A percentile compares a stretch with the other conserved stretches of the same genome.
Evolutionary conservation across 2,329 filamentous ascomycete species (phyloP).

Genomic region (Berkeleyomyces basicola): DNA sequence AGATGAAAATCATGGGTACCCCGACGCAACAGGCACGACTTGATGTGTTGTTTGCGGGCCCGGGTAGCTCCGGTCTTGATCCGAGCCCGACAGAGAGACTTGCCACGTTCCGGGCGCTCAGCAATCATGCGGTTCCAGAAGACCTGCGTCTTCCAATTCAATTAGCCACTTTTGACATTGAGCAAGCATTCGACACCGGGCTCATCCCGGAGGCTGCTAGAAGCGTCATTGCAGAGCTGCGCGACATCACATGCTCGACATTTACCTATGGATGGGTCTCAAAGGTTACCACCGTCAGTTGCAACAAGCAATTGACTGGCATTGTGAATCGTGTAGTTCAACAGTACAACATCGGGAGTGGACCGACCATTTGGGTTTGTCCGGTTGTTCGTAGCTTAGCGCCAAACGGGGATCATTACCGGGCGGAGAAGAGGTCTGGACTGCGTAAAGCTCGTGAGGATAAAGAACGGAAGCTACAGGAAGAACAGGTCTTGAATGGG

Average conservation of each 20-base stretch:
- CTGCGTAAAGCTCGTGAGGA: not conserved
- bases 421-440: not conserved
- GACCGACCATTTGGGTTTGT: slow-evolving; percentile 1
- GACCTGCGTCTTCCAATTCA: not conserved
- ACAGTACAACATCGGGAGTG: not conserved
- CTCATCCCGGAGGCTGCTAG: not conserved
- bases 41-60: not conserved
- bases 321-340: slow-evolving; percentile 2
- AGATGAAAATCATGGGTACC: slow-evolving; percentile 5
- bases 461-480: not conserved
- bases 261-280: slow-evolving; percentile 1
- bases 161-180: not conserved
- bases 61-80: not conserved
- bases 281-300: not conserved
- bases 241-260: slow-evolving; percentile 1
- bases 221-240: not conserved
- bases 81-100: not conserved
- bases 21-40: not conserved
- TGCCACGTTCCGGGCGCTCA: not conserved
- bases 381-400: slow-evolving; percentile 1
- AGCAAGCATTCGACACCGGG: not conserved
- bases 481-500: not conserved
- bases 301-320: not conserved
- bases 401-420: not conserved
- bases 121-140: not conserved